Conservation (phyloP, 2,329 filamentous ascomycete species). For the Penicillium sp. region DNA sequence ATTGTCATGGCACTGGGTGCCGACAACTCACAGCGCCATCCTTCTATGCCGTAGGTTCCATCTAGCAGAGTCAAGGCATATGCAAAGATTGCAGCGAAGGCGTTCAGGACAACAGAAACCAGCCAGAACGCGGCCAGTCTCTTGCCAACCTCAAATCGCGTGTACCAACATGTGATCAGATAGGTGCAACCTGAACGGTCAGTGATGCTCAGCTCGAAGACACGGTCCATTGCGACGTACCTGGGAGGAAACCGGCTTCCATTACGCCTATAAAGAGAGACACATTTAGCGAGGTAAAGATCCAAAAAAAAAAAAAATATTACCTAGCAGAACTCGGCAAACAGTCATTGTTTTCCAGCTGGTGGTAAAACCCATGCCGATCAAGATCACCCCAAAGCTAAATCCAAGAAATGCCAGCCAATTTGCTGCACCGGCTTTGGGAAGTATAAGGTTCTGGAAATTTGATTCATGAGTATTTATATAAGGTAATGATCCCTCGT, state of each 20-base stretch:
- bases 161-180: slow-evolving; percentile 40
- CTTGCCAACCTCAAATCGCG: slow-evolving; percentile 37
- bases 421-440: slow-evolving; percentile 27
- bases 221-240: not conserved
- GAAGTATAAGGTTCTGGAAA: slow-evolving; percentile 27
- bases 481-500: not conserved
- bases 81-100: slow-evolving; percentile 39
- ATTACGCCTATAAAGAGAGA: not conserved
- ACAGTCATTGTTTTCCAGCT: slow-evolving; percentile 33
- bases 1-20: not conserved
- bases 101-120: slow-evolving; percentile 22
- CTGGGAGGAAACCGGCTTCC: not conserved
- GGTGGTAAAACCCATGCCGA: slow-evolving; percentile 35
- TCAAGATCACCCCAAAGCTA: slow-evolving; percentile 26
- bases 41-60: slow-evolving; percentile 31
- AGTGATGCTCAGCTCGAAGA: slow-evolving; percentile 31
- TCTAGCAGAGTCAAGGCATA: slow-evolving; percentile 36
- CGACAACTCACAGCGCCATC: slow-evolving; percentile 20
- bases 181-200: slow-evolving; percentile 36
- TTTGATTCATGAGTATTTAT: not conserved
- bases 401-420: slow-evolving; percentile 29
- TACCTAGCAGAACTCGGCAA: slow-evolving; percentile 28
- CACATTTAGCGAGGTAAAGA: not conserved
- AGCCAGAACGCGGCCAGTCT: slow-evolving; percentile 26
- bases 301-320: not conserved